Conservation (phyloP, 805 yeast genomes). For the Saturnispora dispora region DNA sequence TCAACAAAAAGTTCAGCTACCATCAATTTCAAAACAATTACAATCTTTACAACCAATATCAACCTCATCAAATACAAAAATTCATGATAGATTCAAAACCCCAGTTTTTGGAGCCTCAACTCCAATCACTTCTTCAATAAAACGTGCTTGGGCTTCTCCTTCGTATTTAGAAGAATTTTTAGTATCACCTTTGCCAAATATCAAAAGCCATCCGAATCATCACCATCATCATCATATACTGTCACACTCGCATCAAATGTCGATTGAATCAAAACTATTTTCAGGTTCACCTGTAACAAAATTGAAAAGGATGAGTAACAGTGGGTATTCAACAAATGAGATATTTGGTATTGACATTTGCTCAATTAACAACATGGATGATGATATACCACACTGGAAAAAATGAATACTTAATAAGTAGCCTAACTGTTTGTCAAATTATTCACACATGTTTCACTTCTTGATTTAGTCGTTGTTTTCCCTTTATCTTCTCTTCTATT, state of each 20-base stretch:
- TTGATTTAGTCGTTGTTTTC: background rate
- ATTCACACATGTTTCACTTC: background rate
- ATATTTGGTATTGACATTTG: slow-evolving; percentile 52
- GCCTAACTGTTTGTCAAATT: background rate
- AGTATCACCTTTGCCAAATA: slow-evolving; percentile 35
- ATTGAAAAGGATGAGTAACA: slow-evolving; percentile 1
- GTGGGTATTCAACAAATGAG: slow-evolving; percentile 33
- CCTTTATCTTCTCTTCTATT: background rate
- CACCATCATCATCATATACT: background rate
- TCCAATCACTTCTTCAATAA: slow-evolving; percentile 30
- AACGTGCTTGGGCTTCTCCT: slow-evolving; percentile 57
- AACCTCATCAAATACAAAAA: slow-evolving; percentile 7
- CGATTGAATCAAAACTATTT: background rate
- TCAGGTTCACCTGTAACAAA: background rate
- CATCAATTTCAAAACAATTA: slow-evolving; percentile 12
- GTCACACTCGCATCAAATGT: background rate
- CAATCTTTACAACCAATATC: slow-evolving; percentile 5
- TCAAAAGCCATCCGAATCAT: background rate
- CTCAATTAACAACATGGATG: slow-evolving; percentile 26
- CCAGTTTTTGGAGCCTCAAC: slow-evolving; percentile 20
- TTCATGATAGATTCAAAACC: slow-evolving; percentile 22
- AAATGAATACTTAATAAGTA: background rate
- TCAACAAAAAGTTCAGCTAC: slow-evolving; percentile 10
- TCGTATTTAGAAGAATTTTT: slow-evolving; percentile 60
- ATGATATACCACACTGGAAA: slow-evolving; percentile 11